Evolutionary conservation across 179 eudicot genomes (phyloP).

Genomic region (Pouteria campechiana): DNA sequence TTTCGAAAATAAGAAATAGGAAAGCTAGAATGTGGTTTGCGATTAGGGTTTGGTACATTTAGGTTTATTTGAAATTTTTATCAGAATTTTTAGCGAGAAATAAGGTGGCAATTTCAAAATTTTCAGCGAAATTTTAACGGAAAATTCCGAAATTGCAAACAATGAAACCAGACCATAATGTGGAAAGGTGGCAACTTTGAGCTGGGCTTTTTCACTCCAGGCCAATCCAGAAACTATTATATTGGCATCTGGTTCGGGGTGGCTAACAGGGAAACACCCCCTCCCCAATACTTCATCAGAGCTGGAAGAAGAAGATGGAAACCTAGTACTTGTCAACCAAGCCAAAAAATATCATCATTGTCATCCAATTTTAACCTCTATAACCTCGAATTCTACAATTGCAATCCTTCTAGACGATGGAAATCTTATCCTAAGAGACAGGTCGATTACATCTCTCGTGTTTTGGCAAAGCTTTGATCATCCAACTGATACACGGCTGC

Average conservation of each 20-base stretch:
- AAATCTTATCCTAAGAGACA: constrained; percentile 20
- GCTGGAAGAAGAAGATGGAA: constrained; percentile 5
- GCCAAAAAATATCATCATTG: constrained; percentile 8
- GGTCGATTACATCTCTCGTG: constrained; percentile 5
- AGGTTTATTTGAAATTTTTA: no score
- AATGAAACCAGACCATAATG: constrained; percentile 1
- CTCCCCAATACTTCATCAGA: background rate
- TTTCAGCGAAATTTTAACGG: no score
- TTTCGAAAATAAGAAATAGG: no score
- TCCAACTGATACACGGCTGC: constrained; percentile 27
- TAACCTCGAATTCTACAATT: background rate
- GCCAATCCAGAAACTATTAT: constrained; percentile 1
- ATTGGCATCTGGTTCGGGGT: constrained; percentile 25
- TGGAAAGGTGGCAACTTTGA: constrained; percentile 6
- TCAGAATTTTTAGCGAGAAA: no score
- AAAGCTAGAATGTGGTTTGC: no score
- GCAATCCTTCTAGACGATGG: constrained; percentile 34
- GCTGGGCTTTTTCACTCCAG: constrained; percentile 12
- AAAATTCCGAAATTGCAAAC: no score
- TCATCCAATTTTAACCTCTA: constrained; percentile 13
- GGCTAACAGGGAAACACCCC: constrained; percentile 11
- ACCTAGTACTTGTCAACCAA: constrained; percentile 7
- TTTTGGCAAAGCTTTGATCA: constrained; percentile 54
- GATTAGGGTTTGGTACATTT: no score
- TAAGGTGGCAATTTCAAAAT: no score